phyloP scores from a whole-genome alignment of 2,329 filamentous ascomycete genomes.

The Tothia fuscella region DNA sequence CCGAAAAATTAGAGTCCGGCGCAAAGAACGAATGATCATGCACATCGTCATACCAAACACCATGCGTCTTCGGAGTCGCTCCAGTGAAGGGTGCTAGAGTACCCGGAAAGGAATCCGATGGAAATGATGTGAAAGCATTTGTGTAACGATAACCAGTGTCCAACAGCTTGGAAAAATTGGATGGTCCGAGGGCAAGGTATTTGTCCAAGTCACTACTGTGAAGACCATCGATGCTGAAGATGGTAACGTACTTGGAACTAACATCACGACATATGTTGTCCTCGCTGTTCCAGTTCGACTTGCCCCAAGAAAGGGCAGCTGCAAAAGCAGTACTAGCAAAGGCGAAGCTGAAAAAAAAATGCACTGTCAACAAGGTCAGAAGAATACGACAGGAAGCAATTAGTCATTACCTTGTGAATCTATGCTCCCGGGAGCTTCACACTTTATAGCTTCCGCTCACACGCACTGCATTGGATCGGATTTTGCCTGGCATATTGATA shows the following conservation, averaged over 20 bases:
- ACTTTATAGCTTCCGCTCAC: too few species aligned
- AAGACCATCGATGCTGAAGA: slow-evolving; percentile 7
- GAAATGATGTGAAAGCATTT: slow-evolving; percentile 17
- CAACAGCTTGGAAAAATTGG: slow-evolving; percentile 10
- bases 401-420: too few species aligned
- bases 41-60: slow-evolving; percentile 18
- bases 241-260: slow-evolving; percentile 3
- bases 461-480: too few species aligned
- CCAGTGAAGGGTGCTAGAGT: slow-evolving; percentile 15
- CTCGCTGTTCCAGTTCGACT: too few species aligned
- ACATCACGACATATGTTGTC: not conserved
- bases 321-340: too few species aligned
- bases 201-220: slow-evolving; percentile 5
- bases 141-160: slow-evolving; percentile 17
- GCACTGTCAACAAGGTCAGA: too few species aligned
- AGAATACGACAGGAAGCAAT: too few species aligned
- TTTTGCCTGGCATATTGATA: too few species aligned
- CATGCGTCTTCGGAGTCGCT: slow-evolving; percentile 16
- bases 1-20: slow-evolving; percentile 16
- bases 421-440: too few species aligned
- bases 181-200: slow-evolving; percentile 6
- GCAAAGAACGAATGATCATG: slow-evolving; percentile 17
- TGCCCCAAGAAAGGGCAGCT: too few species aligned
- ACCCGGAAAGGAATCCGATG: slow-evolving; percentile 21
- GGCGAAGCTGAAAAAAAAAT: too few species aligned